These are phyloP conservation scores for Suillus sp. DNA, from an alignment of 768 basidiomycete genomes.

Conservation along the genomic window DNA sequence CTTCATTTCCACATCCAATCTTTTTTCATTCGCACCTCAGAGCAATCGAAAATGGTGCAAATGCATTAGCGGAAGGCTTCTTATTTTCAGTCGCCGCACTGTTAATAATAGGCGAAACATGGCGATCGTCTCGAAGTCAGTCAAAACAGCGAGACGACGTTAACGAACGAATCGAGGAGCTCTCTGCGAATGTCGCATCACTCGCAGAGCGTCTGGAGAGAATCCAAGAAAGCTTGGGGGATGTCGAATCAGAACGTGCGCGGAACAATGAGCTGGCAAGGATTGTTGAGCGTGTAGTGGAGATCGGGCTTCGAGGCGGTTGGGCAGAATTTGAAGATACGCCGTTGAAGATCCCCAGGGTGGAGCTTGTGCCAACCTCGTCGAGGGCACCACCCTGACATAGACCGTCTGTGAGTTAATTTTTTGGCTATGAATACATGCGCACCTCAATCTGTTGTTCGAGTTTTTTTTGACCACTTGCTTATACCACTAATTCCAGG, in stretches of 20 bases:
- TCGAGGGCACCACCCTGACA: slow-evolving; percentile 1
- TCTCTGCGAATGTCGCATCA: slow-evolving; percentile 48
- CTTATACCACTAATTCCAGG: not conserved
- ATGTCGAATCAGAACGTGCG: slow-evolving; percentile 29
- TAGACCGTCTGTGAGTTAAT: not conserved
- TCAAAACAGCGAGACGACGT: slow-evolving; percentile 72
- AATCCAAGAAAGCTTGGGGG: slow-evolving; percentile 47
- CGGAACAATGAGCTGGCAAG: slow-evolving; percentile 66
- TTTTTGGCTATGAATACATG: not conserved
- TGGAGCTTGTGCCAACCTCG: slow-evolving; percentile 34
- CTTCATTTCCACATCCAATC: not conserved
- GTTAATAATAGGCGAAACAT: slow-evolving; percentile 77
- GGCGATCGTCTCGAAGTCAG: slow-evolving; percentile 69
- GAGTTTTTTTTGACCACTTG: not conserved
- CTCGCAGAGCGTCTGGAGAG: slow-evolving; percentile 45
- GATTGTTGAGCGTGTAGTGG: slow-evolving; percentile 67
- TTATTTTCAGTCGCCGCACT: slow-evolving; percentile 75
- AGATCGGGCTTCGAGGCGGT: slow-evolving; percentile 63
- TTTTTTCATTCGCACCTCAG: slow-evolving; percentile 37
- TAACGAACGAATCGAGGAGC: slow-evolving; percentile 67
- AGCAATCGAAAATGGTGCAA: slow-evolving; percentile 86
- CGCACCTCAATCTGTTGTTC: not conserved
- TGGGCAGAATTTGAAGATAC: slow-evolving; percentile 67
- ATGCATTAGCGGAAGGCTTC: slow-evolving; percentile 82
- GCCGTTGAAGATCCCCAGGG: slow-evolving; percentile 51